Base-by-base conservation (phyloP, 768 basidiomycete genomes). In the Astraeus odoratus region DNA sequence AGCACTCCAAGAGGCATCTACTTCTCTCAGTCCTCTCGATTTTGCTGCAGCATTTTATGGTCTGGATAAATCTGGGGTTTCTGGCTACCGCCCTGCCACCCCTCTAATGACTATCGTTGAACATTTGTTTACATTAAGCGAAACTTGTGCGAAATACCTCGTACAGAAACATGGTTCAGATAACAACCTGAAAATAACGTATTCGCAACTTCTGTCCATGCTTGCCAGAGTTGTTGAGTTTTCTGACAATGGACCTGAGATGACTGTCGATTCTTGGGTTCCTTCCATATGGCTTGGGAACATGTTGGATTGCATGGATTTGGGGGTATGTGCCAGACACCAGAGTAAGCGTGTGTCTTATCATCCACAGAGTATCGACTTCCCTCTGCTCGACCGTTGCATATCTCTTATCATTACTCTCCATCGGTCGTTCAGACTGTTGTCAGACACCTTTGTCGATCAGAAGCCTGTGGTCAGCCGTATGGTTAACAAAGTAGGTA, bases 41-140 rank as follows among this genome's bases (percentile, higher is more conserved):
- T 84, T 83, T 55, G 78, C 82, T 16, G 77, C 74, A 54, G 60
- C 66, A 19, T 81, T 86, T 57, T 90, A 86, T 59, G 75, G 68
- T 15, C 65, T 81, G 27, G 60, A 63, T 16, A 51, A 64, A 8
- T 53, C 59, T 6, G 47, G 59, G 10, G 43, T 59, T 19, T 58
- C 66, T 12, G 63, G 66, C 38, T 49, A 35, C 34, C 44, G 36
- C 18, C 47, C 50, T 16, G 54, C 57, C 19, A 55, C 72, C 2
- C 86, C 86, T 20, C 75, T 87, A 53, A 58, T 70, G 15, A 72
- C 78, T 13, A 69, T 72, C 10, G 74, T 89, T 46, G 74, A 83
- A 51, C 74, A 75, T 49, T 61, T 81, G 18, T 58, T 71, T 30
- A 62, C 67, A 2, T 62, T 83, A 37, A 77, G 70, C 50, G 63